phyloP scores from a whole-genome alignment of 257 asterid species.

The Perilla frutescens region DNA sequence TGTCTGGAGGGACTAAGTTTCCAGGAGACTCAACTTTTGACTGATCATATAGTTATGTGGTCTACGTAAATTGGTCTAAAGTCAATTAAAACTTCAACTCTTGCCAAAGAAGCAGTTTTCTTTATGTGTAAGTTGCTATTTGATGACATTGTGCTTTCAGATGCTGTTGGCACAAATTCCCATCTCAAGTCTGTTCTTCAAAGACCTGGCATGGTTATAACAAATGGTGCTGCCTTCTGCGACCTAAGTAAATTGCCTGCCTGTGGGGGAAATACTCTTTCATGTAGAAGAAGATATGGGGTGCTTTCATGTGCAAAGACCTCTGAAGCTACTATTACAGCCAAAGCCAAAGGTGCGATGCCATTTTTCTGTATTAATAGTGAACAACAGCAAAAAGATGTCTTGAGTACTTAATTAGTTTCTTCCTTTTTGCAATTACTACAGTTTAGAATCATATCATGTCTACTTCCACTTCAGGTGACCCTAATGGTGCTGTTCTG shows the following conservation, averaged over 20 bases:
- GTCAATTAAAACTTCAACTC: neutral
- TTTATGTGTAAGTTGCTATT: slow-evolving; percentile 18
- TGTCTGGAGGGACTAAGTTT: slow-evolving; percentile 6
- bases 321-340: slow-evolving; percentile 58
- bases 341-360: slow-evolving; percentile 63
- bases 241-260: slow-evolving; percentile 39
- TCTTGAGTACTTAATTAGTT: slow-evolving; percentile 10
- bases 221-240: slow-evolving; percentile 46
- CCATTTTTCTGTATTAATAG: slow-evolving; percentile 29
- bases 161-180: slow-evolving; percentile 50
- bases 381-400: slow-evolving; percentile 6
- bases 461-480: slow-evolving; percentile 47
- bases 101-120: slow-evolving; percentile 33
- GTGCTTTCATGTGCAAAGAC: slow-evolving; percentile 62
- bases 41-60: slow-evolving; percentile 18
- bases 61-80: slow-evolving; percentile 18
- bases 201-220: slow-evolving; percentile 54
- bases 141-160: slow-evolving; percentile 38
- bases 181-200: slow-evolving; percentile 52
- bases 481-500: slow-evolving; percentile 60
- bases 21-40: slow-evolving; percentile 10
- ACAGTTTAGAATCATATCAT: slow-evolving; percentile 32
- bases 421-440: slow-evolving; percentile 19
- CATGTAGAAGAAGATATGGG: slow-evolving; percentile 51
- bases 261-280: slow-evolving; percentile 47